Base-by-base conservation (phyloP, 768 basidiomycete species). In the Hygrophorus russula region DNA sequence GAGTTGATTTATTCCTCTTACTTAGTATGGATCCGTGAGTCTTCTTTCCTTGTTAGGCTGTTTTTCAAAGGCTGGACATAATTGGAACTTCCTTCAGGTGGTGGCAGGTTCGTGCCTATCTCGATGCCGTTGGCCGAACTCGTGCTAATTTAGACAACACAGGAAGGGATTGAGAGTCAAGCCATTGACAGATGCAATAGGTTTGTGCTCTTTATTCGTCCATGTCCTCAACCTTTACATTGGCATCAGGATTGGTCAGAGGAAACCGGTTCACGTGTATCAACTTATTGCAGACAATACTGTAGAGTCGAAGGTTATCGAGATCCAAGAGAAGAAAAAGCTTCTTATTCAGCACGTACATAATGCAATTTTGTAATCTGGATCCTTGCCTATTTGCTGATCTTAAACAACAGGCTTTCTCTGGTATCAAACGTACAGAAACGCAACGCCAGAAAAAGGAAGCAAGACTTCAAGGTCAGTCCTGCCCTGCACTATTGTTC, bases 281-380 rank as follows among this genome's bases (percentile, higher is more conserved):
- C 90, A 92, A 53, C 64, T 93, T 38, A 89, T 93, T 43, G 87
- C 90, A 0, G 89, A 91, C 52, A 72, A 90, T 52, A 93, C 90
- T 0, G 80, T 92, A 1, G 90, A 93, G 59, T 73, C 84, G 10
- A 90, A 86, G 60, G 89, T 84, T 34, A 68, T 93, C 35, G 87
- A 86, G 18, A 93, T 92, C 47, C 90, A 93, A 57, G 83, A 86
- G 46, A 73, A 73, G 54, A 92, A 92, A 65, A 90, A 89, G 62
- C 65, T 63, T 27, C 59, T 93, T 33, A 78, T 93, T 44, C 70
- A 83, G 53, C 76, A 89, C 63, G 87, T 83, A 49, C 13, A 53
- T 32, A 17, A 8, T 17, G 13, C 32, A 11, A 17, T 4, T 10
- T 36, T 47, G 3, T 32, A 6, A n/a, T n/a, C n/a, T n/a, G n/a